phyloP scores from a whole-genome alignment of 108 stramenopile genomes.

The Phaeodactylum tricornutum region DNA sequence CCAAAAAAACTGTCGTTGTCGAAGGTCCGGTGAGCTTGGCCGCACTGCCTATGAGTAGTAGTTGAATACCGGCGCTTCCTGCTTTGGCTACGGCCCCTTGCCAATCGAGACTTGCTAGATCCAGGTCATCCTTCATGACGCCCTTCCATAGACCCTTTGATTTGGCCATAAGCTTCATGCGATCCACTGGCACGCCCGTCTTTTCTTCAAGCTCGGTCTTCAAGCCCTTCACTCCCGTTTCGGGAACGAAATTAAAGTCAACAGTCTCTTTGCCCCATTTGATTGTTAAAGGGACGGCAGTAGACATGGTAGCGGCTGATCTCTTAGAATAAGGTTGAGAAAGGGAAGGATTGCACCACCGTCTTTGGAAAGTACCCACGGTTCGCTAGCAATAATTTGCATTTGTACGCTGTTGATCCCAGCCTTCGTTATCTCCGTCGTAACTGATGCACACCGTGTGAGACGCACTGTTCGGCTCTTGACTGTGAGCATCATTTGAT shows the following conservation, averaged over 20 bases:
- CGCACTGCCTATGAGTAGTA: conserved; percentile 96
- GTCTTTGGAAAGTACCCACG: too few relatives aligned
- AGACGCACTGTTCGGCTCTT: too few relatives aligned
- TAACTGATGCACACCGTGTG: too few relatives aligned
- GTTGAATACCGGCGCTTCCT: conserved; percentile 43
- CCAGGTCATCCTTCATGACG: conserved; percentile 87
- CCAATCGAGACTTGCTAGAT: conserved; percentile 53
- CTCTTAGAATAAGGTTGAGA: too few relatives aligned
- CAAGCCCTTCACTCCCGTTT: conserved; percentile 67
- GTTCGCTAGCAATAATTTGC: too few relatives aligned
- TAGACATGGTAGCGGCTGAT: too few relatives aligned
- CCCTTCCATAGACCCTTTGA: conserved; percentile 91
- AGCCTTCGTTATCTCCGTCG: too few relatives aligned
- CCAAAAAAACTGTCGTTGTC: conserved; percentile 85
- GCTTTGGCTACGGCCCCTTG: conserved; percentile 39
- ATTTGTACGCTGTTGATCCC: too few relatives aligned
- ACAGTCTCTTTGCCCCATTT: conserved; percentile 95
- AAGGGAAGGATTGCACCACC: too few relatives aligned
- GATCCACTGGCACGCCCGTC: conserved; percentile 89
- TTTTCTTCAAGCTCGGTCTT: conserved; percentile 75
- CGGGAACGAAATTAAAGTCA: conserved; percentile 46
- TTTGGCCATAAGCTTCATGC: conserved; percentile 97
- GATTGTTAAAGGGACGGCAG: too few relatives aligned
- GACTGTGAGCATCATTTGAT: too few relatives aligned
- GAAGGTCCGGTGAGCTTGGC: conserved; percentile 76